Base-by-base conservation (phyloP, 1,139 yeast species). In the Citeromyces hawaiiensis region DNA sequence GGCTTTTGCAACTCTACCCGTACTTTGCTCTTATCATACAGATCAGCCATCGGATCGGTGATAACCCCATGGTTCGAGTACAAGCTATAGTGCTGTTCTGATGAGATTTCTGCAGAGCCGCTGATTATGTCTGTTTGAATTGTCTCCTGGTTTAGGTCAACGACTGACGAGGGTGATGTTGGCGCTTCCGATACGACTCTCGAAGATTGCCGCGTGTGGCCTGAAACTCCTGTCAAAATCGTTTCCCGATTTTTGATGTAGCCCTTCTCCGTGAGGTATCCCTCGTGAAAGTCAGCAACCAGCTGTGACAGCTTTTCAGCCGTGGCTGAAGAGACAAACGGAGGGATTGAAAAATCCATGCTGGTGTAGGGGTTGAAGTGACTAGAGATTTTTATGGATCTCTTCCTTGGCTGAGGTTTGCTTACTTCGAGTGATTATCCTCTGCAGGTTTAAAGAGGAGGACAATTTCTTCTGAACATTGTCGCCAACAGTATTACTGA, bases 261-360 rank as follows among this genome's bases (percentile, higher is more conserved):
- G 2, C 88, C 87, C 52, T 78, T 80, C 39, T 69, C 75, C 0
- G 87, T 79, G 42, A 80, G 60, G 43, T 76, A 77, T 2, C 83
- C 87, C 36, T 79, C 83, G 47, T 70, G 57, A 47, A 61, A 71
- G 47, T 77, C 85, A 16, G 58, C 53, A 21, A 62, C 64, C 19
- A 76, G 60, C 40, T 63, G 67, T 16, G 57, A 50, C 11, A 76
- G 60, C 47, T 63, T 54, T 36, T 55, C 56, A 35, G 55, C 61
- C 1, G 58, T 45, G 13, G 51, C 54, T 2, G 57, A 60, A 1
- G 66, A 57, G 42, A 60, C 51, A 23, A 59, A 60, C 18, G 59
- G 56, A 8, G 72, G 72, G 27, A 67, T 57, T 14, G 69, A 53
- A 42, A 63, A 59, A 45, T 68, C 72, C 63, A 64, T 56, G 21